Base-by-base conservation (phyloP, 345 rosid genomes). In the Salix viminalis region DNA sequence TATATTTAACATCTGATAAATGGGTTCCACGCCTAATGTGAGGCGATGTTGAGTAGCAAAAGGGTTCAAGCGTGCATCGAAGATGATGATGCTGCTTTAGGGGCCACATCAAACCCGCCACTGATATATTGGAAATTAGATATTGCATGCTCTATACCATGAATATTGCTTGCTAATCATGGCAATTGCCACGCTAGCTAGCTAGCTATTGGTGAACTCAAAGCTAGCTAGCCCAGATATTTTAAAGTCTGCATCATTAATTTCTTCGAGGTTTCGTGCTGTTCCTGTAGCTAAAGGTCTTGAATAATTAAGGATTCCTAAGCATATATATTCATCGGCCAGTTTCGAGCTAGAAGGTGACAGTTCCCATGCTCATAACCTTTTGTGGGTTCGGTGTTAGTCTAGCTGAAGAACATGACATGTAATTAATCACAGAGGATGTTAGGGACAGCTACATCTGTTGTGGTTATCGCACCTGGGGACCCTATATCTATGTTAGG, bases 31-130 rank as follows among this genome's bases (percentile, higher is more conserved):
- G 9, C 44, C 30, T 37, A 44, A 1, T 11, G 50, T 19, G 50
- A 65, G 13, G 44, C n/a, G 41, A 56, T 26, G 19, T 26, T 69
- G 61, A 70, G 14, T 19, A 14, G 67, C 13, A 50, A 50, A 61
- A 71, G 79, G 73, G 66, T 75, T 23, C 2, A 77, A 70, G 82
- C 85, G 79, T 82, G 85, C 85, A 36, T 23, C 6, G n/a, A 36
- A 50, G 62, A 72, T 62, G 72, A 76, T 82, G 73, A 69, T 82
- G 73, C 73, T 79, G 76, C 41, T 71, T 69, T 41, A 24, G 72
- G 62, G 65, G 26, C 79, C 72, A 69, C 11, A 50, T 26, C 36
- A 7, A 54, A 3, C 41, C 50, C 73, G 23, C 46, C 52, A 16
- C 28, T 41, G 46, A 46, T 70, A 72, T 28, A 58, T 41, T 76